phyloP scores from a whole-genome alignment of 202 grass and related monocot species.

The Brachypodium distachyon region DNA sequence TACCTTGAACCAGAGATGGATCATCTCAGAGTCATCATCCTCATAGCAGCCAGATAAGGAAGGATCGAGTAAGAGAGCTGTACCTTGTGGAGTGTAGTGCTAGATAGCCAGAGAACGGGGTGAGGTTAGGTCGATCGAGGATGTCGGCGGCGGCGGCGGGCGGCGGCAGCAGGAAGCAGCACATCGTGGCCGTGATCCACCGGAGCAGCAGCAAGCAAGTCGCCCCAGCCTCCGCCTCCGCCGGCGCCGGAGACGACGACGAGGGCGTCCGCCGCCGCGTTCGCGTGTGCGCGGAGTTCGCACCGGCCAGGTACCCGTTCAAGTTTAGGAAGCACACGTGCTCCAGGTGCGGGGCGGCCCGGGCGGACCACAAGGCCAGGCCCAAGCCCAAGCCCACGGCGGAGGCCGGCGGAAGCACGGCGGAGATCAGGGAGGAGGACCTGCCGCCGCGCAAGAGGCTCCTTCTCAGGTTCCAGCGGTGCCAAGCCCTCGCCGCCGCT shows the following conservation, averaged over 20 bases:
- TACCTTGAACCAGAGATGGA: neutral
- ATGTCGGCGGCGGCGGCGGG: no score
- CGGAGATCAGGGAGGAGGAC: neutral
- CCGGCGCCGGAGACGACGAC: neutral
- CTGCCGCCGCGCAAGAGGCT: constrained; percentile 28
- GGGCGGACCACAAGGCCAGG: neutral
- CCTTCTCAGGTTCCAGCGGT: neutral
- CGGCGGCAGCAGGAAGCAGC: neutral
- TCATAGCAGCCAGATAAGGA: neutral
- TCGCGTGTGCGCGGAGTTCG: neutral
- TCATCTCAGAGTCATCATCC: neutral
- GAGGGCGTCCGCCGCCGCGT: neutral
- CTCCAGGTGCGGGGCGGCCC: neutral
- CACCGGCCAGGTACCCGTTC: neutral
- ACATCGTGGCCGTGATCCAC: neutral
- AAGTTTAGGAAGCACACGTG: constrained; percentile 17
- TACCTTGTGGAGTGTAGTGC: no score
- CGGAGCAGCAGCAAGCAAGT: no score
- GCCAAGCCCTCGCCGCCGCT: neutral
- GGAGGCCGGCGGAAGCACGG: neutral
- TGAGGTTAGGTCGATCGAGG: no score
- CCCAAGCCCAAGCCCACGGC: neutral
- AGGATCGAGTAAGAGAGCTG: neutral
- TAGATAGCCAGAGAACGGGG: neutral
- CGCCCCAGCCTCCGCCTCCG: no score